These are phyloP conservation scores for Suhomyces atakaporum DNA, from an alignment of 1,139 yeast genomes.

Conservation along the genomic window DNA sequence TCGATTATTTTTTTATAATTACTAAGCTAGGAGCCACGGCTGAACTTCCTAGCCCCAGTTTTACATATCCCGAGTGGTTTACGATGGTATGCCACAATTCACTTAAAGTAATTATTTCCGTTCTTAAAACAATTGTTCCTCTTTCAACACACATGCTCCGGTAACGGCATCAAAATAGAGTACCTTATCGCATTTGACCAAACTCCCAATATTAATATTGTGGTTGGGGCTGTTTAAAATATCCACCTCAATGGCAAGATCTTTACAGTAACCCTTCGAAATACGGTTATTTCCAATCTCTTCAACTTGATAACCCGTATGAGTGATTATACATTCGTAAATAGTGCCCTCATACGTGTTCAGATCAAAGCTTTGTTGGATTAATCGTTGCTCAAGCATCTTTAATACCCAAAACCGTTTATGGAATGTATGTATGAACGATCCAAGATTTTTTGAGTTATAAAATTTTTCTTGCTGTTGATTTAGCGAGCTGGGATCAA, in stretches of 20 bases:
- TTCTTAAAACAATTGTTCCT: slow-evolving; percentile 8
- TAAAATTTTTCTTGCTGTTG: slow-evolving; percentile 21
- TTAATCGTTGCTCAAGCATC: slow-evolving; percentile 25
- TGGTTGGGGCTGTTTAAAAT: slow-evolving; percentile 24
- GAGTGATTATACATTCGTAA: slow-evolving; percentile 32
- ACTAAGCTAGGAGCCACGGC: too few relatives aligned
- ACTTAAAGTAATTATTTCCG: background rate
- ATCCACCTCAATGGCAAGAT: slow-evolving; percentile 51
- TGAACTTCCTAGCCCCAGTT: too few relatives aligned
- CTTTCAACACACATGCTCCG: slow-evolving; percentile 35
- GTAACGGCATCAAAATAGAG: slow-evolving; percentile 35
- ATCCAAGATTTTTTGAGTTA: slow-evolving; percentile 17
- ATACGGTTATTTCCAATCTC: slow-evolving; percentile 16
- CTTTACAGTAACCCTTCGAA: slow-evolving; percentile 42
- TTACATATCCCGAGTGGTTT: too few relatives aligned
- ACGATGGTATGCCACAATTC: too few relatives aligned
- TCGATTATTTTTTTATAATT: too few relatives aligned
- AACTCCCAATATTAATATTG: slow-evolving; percentile 42
- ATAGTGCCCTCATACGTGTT: slow-evolving; percentile 4
- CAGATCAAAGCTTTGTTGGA: slow-evolving; percentile 7
- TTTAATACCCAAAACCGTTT: slow-evolving; percentile 29
- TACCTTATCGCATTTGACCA: slow-evolving; percentile 42
- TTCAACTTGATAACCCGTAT: slow-evolving; percentile 20
- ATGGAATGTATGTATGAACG: slow-evolving; percentile 20
- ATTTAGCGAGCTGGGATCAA: slow-evolving; percentile 18